Evolutionary conservation across 2,329 filamentous ascomycete genomes (phyloP).

Genomic region (Aspergillus jensenii): DNA sequence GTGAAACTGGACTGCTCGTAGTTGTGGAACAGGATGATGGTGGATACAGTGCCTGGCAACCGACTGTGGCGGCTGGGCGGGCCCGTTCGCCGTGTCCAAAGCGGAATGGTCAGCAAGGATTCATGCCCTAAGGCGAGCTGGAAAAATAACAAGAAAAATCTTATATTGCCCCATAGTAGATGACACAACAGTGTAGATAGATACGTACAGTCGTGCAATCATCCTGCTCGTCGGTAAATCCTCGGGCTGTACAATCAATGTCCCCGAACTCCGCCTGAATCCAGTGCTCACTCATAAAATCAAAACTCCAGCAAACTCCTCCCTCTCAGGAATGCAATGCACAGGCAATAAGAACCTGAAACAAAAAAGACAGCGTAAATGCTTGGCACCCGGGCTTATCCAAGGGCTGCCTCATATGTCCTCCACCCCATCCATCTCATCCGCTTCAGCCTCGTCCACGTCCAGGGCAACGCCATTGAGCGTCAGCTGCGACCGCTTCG

Average conservation of each 20-base stretch:
- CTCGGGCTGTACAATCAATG: neutral
- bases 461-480: conserved; percentile 29
- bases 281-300: neutral
- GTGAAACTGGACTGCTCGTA: conserved; percentile 5
- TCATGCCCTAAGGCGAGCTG: neutral
- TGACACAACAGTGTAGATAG: neutral
- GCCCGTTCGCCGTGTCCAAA: conserved; percentile 17
- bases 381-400: no score
- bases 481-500: conserved; percentile 30
- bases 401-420: conserved; percentile 16
- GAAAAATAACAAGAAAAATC: neutral
- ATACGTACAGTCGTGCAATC: neutral
- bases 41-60: conserved; percentile 7
- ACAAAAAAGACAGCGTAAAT: neutral
- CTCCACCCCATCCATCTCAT: conserved; percentile 51
- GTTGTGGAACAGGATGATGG: conserved; percentile 5
- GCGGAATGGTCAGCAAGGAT: conserved; percentile 1
- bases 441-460: conserved; percentile 44
- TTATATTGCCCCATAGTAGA: neutral
- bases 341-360: conserved; percentile 3
- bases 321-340: neutral
- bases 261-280: conserved; percentile 2
- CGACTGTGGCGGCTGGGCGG: conserved; percentile 17
- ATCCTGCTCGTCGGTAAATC: neutral
- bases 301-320: neutral